Conservation (phyloP, 2,329 filamentous ascomycete species). For the Acarospora socialis region DNA sequence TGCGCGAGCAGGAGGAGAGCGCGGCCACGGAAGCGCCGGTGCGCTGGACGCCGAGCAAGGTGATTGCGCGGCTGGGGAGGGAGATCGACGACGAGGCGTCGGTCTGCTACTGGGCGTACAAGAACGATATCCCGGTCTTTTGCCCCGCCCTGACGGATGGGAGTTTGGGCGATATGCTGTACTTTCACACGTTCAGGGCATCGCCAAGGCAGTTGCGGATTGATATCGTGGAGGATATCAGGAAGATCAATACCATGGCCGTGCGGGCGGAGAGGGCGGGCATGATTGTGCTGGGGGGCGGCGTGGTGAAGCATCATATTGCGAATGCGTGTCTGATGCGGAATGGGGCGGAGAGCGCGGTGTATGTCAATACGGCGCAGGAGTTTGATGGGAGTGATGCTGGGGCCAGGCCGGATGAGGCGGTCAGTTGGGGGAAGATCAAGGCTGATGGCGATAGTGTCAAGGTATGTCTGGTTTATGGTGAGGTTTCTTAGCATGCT, state of each 20-base stretch:
- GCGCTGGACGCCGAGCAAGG: slow-evolving; percentile 84
- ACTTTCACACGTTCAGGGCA: slow-evolving; percentile 91
- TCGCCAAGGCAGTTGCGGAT: slow-evolving; percentile 69
- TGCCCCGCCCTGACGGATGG: slow-evolving; percentile 93
- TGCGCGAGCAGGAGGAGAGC: slow-evolving; percentile 79
- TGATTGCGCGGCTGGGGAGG: slow-evolving; percentile 77
- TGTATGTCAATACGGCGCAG: slow-evolving; percentile 94
- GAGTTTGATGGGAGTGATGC: slow-evolving; percentile 97
- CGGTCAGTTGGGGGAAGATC: slow-evolving; percentile 98
- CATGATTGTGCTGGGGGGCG: slow-evolving; percentile 91
- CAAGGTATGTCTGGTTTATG: slow-evolving; percentile 46
- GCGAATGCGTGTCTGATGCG: slow-evolving; percentile 96
- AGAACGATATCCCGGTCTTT: slow-evolving; percentile 93
- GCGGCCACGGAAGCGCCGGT: slow-evolving; percentile 52
- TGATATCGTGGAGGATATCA: slow-evolving; percentile 88
- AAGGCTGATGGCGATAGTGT: slow-evolving; percentile 76
- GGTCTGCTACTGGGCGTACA: slow-evolving; percentile 95
- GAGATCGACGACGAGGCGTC: slow-evolving; percentile 89
- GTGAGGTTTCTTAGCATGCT: not conserved
- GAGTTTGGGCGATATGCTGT: slow-evolving; percentile 92
- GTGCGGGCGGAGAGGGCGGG: slow-evolving; percentile 77
- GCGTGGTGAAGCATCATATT: slow-evolving; percentile 96
- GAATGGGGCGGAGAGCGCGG: slow-evolving; percentile 90
- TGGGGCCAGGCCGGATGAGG: slow-evolving; percentile 86
- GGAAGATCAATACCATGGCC: slow-evolving; percentile 80